A percentile compares a stretch with the other conserved stretches of the same genome.
These are phyloP conservation scores for Pisolithus thermaeus DNA, from an alignment of 1,284 basidiomycete genomes.

Conservation along the genomic window DNA sequence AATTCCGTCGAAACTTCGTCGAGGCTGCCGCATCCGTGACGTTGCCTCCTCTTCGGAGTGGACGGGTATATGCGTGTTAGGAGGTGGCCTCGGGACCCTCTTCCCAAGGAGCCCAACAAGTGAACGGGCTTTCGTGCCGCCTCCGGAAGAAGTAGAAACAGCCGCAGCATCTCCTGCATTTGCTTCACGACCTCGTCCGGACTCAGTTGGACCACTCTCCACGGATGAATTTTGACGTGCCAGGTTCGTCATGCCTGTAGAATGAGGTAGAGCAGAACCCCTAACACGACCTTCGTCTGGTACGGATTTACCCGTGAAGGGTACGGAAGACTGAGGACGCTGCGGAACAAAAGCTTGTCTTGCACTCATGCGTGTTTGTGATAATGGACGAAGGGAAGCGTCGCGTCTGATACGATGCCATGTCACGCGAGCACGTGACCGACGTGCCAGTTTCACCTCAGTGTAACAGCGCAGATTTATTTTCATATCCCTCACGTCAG, in stretches of 20 bases:
- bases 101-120: constrained; percentile 18
- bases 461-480: too few relatives aligned
- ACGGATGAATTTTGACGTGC: neutral
- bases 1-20: constrained; percentile 21
- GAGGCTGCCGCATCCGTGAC: constrained; percentile 2
- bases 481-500: too few relatives aligned
- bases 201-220: neutral
- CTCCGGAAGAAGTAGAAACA: constrained; percentile 1
- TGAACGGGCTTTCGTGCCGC: constrained; percentile 14
- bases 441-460: too few relatives aligned
- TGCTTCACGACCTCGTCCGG: neutral
- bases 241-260: neutral
- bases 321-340: constrained; percentile 10
- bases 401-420: neutral
- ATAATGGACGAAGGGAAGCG: neutral
- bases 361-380: constrained; percentile 17
- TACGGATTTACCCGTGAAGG: neutral
- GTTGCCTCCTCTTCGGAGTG: constrained; percentile 1
- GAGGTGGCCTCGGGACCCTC: constrained; percentile 9
- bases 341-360: constrained; percentile 22
- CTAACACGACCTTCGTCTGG: neutral
- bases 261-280: neutral
- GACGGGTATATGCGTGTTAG: neutral
- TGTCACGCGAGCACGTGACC: neutral
- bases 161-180: neutral